Conservation (phyloP, 2,329 filamentous ascomycete genomes). For the Cladosporium phlei region DNA sequence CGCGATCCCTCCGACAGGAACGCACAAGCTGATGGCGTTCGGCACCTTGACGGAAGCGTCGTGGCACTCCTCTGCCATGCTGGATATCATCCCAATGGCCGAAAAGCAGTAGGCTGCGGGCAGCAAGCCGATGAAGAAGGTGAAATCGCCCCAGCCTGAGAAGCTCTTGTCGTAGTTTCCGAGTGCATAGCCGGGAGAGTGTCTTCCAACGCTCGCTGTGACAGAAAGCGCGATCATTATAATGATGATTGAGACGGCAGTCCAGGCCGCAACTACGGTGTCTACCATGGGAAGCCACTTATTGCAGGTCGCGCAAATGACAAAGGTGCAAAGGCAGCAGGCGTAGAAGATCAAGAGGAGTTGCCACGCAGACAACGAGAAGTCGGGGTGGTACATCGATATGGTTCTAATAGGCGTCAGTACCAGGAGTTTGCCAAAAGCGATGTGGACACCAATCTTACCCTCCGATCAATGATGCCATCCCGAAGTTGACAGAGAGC, state of each 20-base stretch:
- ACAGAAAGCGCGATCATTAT: slow-evolving; percentile 54
- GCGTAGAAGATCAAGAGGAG: slow-evolving; percentile 67
- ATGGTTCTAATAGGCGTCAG: slow-evolving; percentile 32
- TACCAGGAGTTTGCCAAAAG: background rate
- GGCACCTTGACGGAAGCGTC: slow-evolving; percentile 51
- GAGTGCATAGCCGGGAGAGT: slow-evolving; percentile 48
- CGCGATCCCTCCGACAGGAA: slow-evolving; percentile 51
- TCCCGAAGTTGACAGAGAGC: slow-evolving; percentile 70
- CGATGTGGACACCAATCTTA: slow-evolving; percentile 33
- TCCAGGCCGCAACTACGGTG: slow-evolving; percentile 54
- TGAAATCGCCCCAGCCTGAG: slow-evolving; percentile 56
- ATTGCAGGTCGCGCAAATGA: slow-evolving; percentile 64
- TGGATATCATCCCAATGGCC: slow-evolving; percentile 58
- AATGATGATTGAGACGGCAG: slow-evolving; percentile 52
- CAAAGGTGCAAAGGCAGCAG: slow-evolving; percentile 60
- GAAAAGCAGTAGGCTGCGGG: slow-evolving; percentile 38
- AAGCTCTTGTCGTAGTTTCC: slow-evolving; percentile 53
- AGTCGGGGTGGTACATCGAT: slow-evolving; percentile 52
- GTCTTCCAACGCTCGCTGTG: slow-evolving; percentile 51
- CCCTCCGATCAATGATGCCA: slow-evolving; percentile 44
- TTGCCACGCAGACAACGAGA: slow-evolving; percentile 56
- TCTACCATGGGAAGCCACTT: slow-evolving; percentile 61
- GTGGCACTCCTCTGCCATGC: slow-evolving; percentile 58
- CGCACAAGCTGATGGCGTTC: slow-evolving; percentile 48
- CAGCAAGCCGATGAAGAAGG: slow-evolving; percentile 59